Evolutionary conservation across 345 rosid genomes (phyloP).

Genomic region (Barbarea vulgaris): DNA sequence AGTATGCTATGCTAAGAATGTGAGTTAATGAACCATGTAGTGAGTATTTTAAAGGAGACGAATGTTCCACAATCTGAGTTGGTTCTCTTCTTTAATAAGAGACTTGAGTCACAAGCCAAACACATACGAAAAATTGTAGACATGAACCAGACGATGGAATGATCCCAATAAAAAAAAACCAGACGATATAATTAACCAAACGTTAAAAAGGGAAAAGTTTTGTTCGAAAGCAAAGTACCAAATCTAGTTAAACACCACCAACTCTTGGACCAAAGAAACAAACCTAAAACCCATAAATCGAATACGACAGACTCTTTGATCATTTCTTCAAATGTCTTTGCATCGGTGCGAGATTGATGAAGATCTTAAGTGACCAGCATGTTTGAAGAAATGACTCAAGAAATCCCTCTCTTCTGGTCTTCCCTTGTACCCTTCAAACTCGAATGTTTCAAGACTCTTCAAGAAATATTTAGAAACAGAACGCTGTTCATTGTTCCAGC

Average conservation of each 20-base stretch:
- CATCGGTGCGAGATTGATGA: not conserved
- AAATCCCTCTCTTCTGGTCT: not conserved
- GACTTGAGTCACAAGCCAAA: not conserved
- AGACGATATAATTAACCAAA: too few relatives aligned
- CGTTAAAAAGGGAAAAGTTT: too few relatives aligned
- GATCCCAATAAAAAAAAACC: too few relatives aligned
- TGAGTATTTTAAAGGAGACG: too few relatives aligned
- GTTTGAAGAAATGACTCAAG: not conserved
- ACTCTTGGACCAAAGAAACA: not conserved
- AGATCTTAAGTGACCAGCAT: constrained; percentile 2
- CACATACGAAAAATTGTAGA: too few relatives aligned
- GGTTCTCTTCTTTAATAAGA: not conserved
- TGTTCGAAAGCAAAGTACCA: not conserved
- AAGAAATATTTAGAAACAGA: not conserved
- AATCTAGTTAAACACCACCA: not conserved
- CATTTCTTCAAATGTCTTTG: too few relatives aligned
- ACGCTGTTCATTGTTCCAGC: not conserved
- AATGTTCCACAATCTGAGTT: not conserved
- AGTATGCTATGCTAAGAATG: too few relatives aligned
- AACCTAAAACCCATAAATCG: not conserved
- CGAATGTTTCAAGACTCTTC: not conserved
- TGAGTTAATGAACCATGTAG: too few relatives aligned
- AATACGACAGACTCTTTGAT: not conserved
- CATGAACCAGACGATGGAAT: too few relatives aligned
- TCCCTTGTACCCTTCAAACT: not conserved